Evolutionary conservation across 2,329 filamentous ascomycete species (phyloP), one percentile per base, ranked within the genome.

Genomic region (Xylariaceae sp.): DNA sequence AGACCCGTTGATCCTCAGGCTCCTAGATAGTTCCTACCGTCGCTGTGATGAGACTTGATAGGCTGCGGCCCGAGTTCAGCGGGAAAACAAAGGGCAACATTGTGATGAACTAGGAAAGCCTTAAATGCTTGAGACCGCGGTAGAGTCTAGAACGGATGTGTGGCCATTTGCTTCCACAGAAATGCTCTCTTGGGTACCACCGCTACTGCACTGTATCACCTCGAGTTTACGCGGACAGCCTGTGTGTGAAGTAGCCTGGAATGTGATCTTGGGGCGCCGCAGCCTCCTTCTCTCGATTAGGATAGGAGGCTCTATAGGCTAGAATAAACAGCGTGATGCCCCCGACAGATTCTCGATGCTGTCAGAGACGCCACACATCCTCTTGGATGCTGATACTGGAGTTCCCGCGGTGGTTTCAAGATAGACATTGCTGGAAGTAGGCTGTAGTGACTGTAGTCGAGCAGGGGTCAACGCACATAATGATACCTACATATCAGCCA

Each of bases 181-280:
- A 36, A 40, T 39, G 16, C 13, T 16, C 44, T 42, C 26, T 46
- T 45, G 34, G 52, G 62, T 60, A 53, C 36, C 51, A 63, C 61
- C 29, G 44, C 58, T 56, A 52, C 56, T 15, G 9, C 60, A 57
- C 26, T 55, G 55, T 63, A 51, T 44, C 42, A 61, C 58, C 52
- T 41, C 45, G 43, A 48, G 36, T 51, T 42, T 47, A 54, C 46
- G 50, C 54, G 50, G 55, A 53, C 46, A 54, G 30, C 41, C 48
- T 54, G 56, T 54, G 56, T 61, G 55, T n/a, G n/a, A n/a, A n/a
- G 19, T 47, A 41, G 49, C 49, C 30, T 42, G 21, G 12, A 34
- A 39, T 13, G 13, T 42, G 22, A 21, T 43, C 21, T 43, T 29
- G 5, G 21, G 21, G 41, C 15, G 13, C 32, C 32, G 32, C 13